A percentile compares a stretch with the other conserved stretches of the same genome.
These are phyloP conservation scores for Lentinula raphanica DNA, from an alignment of 768 basidiomycete species.

Conservation along the genomic window DNA sequence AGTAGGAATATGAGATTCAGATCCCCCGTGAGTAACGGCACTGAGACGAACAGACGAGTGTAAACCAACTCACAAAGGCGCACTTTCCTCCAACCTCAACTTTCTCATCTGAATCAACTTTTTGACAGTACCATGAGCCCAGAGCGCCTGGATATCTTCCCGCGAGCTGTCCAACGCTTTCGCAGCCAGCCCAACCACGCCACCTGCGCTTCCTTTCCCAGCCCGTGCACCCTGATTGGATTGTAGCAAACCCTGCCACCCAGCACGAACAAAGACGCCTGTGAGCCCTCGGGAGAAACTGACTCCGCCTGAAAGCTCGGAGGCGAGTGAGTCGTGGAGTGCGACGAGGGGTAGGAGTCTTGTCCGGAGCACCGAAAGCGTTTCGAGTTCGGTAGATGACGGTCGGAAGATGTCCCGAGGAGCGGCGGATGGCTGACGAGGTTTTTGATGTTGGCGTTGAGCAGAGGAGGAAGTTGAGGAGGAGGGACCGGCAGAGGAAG, in stretches of 20 bases:
- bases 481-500: slow-evolving; percentile 16
- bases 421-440: not conserved
- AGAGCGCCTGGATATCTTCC: slow-evolving; percentile 56
- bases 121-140: slow-evolving; percentile 65
- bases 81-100: slow-evolving; percentile 70
- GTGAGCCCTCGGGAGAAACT: slow-evolving; percentile 54
- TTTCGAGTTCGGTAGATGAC: slow-evolving; percentile 15
- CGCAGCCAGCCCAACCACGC: slow-evolving; percentile 49
- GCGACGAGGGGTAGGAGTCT: slow-evolving; percentile 60
- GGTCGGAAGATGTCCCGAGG: not conserved
- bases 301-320: slow-evolving; percentile 63
- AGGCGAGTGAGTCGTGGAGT: slow-evolving; percentile 61
- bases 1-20: not conserved
- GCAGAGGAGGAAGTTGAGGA: slow-evolving; percentile 10
- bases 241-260: slow-evolving; percentile 63
- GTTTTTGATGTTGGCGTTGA: not conserved
- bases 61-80: slow-evolving; percentile 54
- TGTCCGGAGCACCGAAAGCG: slow-evolving; percentile 49
- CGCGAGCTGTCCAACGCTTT: slow-evolving; percentile 45
- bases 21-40: not conserved
- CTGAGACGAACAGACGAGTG: slow-evolving; percentile 9
- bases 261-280: slow-evolving; percentile 63
- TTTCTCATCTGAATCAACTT: slow-evolving; percentile 50
- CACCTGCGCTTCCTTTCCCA: slow-evolving; percentile 18
- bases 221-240: slow-evolving; percentile 37